Evolutionary conservation across 129 eudicot genomes (phyloP).

Genomic region (Daucus carota): DH1_v3.0 NC_030384.2:34085501-34086000

Average conservation of each 20-base stretch:
- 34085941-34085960: neutral
- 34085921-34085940: neutral
- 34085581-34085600: neutral
- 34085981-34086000: constrained; percentile 6
- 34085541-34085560: constrained; percentile 45
- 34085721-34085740: constrained; percentile 27
- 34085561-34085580: constrained; percentile 36
- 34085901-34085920: constrained; percentile 5
- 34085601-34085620: neutral
- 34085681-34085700: constrained; percentile 31
- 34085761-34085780: neutral
- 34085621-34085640: neutral
- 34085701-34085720: constrained; percentile 15
- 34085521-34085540: constrained; percentile 37
- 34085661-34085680: neutral
- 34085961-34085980: neutral
- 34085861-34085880: constrained; percentile 1
- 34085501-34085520: constrained; percentile 37
- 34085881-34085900: neutral
- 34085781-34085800: neutral
- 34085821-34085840: neutral
- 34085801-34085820: constrained; percentile 31
- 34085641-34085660: neutral
- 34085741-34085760: neutral
- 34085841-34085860: neutral